Evolutionary conservation across 23 red algal species (phyloP), one percentile per base, ranked within the genome.

Genomic region (Agarophyton chilense): DNA sequence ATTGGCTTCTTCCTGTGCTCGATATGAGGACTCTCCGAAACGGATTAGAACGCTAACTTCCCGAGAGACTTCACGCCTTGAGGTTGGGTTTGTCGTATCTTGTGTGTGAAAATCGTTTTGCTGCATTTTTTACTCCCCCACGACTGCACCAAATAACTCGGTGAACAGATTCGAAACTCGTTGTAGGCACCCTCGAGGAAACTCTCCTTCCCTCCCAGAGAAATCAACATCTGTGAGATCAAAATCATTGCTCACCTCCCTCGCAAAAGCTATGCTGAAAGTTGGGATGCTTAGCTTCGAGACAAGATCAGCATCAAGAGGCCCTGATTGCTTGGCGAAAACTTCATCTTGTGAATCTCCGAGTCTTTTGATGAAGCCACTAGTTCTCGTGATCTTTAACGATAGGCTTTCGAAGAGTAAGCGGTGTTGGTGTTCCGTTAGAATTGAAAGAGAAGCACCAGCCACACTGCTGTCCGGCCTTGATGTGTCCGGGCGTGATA

Each of bases 181-280:
- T 54, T 89, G 85, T 28, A 89, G 42, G 24, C 85, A 89, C 32
- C 54, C 52, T 63, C 32, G 50, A 52, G 85, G 85, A 60, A 89
- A 89, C 44, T 89, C 70, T 61, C 85, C 85, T 52, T 87, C 82
- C n/a, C 85, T 44, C 19, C 54, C 70, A 10, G 85, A 89, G 54
- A 89, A 89, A 53, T 89, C 85, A 22, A 89, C 43, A 41, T 89
- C 85, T 77, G 78, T 42, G 4, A 89, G 43, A 45, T 89, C 85
- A 44, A 89, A 89, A 49, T 89, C 85, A 25, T 89, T 33, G 26
- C 22, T 49, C 29, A 62, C 40, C 7, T 79, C 71, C n/a, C 85
- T 56, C 13, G 71, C 33, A 33, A 89, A 38, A 2, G 85, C 70
- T 46, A 89, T 55, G 44, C 85, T 89, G 40, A 89, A 89, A 39